Evolutionary conservation across 495 filamentous ascomycete genomes (phyloP), one percentile per base, ranked within the genome.

Genomic region (Lasiosphaeria miniovina): DNA sequence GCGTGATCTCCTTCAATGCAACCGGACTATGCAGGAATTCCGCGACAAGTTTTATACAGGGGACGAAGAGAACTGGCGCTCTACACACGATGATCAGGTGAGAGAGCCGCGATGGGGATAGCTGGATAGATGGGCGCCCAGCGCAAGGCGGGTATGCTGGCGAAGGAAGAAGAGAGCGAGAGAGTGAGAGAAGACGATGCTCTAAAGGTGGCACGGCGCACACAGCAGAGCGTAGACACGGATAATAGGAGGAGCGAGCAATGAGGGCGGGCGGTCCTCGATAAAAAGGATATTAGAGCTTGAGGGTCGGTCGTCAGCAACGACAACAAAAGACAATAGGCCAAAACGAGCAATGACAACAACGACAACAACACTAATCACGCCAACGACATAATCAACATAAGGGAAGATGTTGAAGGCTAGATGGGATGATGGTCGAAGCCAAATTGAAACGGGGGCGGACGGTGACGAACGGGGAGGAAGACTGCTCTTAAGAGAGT

Each of bases 1-100:
- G 72, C 71, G 68, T 71, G 65, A 70, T 72, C 68, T 68, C 55
- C 63, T 65, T 73, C 63, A 75, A 74, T 76, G 73, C 73, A 63
- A 77, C 69, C 65, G 54, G 58, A 65, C 64, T 64, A 70, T 68
- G 63, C 61, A 54, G 58, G 24, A 61, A 59, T 65, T 63, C 61
- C 61, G 65, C 63, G 61, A 68, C 65, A 59, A 34, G 61, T 60
- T 24, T 61, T 53, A 60, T 50, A 60, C 61, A 65, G 57, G 43
- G 58, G 61, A 57, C 34, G 61, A 62, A 2, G 36, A 58, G 58
- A 58, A 55, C 35, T 59, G 52, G 53, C 34, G 49, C 34, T 6
- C 17, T 36, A 50, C 46, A 51, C 14, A 40, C 15, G 51, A 48
- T 50, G 58, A 68, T 58, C 48, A 51, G 32, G 36, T 41, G 46